These are phyloP conservation scores for Ogataea kodamae DNA, from an alignment of 805 yeast species.

Conservation along the genomic window DNA sequence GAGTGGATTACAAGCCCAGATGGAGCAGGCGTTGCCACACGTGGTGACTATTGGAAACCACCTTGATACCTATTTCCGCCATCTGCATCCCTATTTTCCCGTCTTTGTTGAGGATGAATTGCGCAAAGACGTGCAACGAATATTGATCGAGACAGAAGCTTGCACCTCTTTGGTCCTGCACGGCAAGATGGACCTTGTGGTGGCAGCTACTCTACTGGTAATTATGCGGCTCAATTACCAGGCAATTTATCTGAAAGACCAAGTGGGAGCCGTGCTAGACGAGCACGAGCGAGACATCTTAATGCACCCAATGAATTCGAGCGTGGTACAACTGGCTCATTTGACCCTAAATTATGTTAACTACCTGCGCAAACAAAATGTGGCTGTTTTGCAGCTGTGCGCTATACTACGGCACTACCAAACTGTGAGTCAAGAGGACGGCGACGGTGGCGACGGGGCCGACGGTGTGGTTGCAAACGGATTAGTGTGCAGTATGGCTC, in stretches of 20 bases:
- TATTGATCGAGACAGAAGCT: too few species aligned
- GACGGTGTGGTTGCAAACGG: conserved; percentile 39
- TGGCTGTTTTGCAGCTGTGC: conserved; percentile 43
- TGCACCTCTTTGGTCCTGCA: conserved; percentile 13
- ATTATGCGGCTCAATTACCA: conserved; percentile 29
- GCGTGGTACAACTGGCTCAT: conserved; percentile 37
- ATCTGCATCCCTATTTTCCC: conserved; percentile 46
- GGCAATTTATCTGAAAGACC: conserved; percentile 20
- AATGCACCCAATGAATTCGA: conserved; percentile 38
- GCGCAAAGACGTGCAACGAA: too few species aligned
- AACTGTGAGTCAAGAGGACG: conserved; percentile 45
- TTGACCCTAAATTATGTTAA: conserved; percentile 39
- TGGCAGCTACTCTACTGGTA: conserved; percentile 27
- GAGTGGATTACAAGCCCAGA: conserved; percentile 6
- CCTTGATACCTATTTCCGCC: conserved; percentile 36
- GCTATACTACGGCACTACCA: conserved; percentile 39
- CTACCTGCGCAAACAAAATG: conserved; percentile 36
- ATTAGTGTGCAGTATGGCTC: conserved; percentile 38
- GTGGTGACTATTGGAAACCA: conserved; percentile 36
- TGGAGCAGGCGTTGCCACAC: conserved; percentile 25
- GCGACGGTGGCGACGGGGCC: conserved; percentile 44
- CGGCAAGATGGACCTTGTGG: conserved; percentile 20
- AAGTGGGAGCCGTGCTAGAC: conserved; percentile 12
- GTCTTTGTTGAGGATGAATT: conserved; percentile 41
- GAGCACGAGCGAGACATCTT: conserved; percentile 27